These are phyloP conservation scores for Coniochaeta pulveracea DNA, from an alignment of 2,329 filamentous ascomycete genomes.

Conservation along the genomic window DNA sequence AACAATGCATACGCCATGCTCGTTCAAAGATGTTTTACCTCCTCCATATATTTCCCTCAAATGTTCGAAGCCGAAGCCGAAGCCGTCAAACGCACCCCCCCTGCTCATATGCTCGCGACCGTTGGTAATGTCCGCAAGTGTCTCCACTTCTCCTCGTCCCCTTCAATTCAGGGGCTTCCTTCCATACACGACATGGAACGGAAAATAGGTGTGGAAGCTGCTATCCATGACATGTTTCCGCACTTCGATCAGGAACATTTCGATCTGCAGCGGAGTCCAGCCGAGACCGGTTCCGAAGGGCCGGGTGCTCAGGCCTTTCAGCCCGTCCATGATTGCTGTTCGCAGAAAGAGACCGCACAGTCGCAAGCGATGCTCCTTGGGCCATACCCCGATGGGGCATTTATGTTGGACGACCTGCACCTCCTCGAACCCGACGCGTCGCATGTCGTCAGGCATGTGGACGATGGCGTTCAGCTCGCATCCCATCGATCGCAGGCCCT, in stretches of 20 bases:
- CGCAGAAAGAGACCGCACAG: slow-evolving; percentile 33
- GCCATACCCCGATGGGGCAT: slow-evolving; percentile 37
- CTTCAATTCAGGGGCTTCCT: slow-evolving; percentile 16
- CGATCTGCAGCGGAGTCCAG: slow-evolving; percentile 22
- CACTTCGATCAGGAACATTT: slow-evolving; percentile 23
- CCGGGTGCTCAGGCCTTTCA: slow-evolving; percentile 16
- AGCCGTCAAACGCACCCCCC: too few species aligned
- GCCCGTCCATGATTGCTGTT: slow-evolving; percentile 24
- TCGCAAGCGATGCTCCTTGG: slow-evolving; percentile 26
- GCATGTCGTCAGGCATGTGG: slow-evolving; percentile 22
- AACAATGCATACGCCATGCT: too few species aligned
- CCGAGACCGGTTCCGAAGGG: slow-evolving; percentile 19
- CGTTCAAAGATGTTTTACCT: too few species aligned
- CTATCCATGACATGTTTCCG: slow-evolving; percentile 19
- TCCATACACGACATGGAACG: slow-evolving; percentile 18
- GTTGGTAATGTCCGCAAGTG: too few species aligned
- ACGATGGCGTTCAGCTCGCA: slow-evolving; percentile 29
- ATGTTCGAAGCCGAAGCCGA: too few species aligned
- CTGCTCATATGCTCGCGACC: too few species aligned
- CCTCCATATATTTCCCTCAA: too few species aligned
- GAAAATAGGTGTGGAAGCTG: slow-evolving; percentile 18
- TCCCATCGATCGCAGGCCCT: slow-evolving; percentile 28
- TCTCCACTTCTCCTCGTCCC: not conserved
- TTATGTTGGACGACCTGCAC: slow-evolving; percentile 24
- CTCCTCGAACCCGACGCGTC: slow-evolving; percentile 27